Percentiles rank a stretch among this genome's conserved stretches.
These are phyloP conservation scores for Ambrosia trifida DNA, from an alignment of 129 eudicot species.

Conservation along the genomic window DNA sequence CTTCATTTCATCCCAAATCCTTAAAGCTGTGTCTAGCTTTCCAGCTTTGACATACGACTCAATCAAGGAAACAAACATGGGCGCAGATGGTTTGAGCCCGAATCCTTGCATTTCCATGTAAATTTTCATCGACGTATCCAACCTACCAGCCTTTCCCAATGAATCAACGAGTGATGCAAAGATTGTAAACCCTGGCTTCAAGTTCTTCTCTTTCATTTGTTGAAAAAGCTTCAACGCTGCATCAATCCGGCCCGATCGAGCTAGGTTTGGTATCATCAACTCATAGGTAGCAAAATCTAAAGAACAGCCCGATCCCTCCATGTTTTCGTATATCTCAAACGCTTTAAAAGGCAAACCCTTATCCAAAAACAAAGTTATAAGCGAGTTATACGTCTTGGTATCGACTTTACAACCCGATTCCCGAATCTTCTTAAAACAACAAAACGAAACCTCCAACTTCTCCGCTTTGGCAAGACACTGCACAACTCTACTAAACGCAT, in stretches of 20 bases:
- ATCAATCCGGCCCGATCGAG: slow-evolving; percentile 92
- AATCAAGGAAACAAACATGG: slow-evolving; percentile 82
- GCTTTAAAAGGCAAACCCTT: slow-evolving; percentile 96
- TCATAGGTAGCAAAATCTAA: slow-evolving; percentile 84
- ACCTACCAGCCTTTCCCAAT: slow-evolving; percentile 93
- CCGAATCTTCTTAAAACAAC: slow-evolving; percentile 86
- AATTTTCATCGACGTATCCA: slow-evolving; percentile 86
- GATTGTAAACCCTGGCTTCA: slow-evolving; percentile 61
- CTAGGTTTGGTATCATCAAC: slow-evolving; percentile 85
- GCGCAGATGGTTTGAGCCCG: slow-evolving; percentile 84
- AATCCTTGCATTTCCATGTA: slow-evolving; percentile 95
- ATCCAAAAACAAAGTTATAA: slow-evolving; percentile 68
- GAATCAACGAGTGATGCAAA: slow-evolving; percentile 84
- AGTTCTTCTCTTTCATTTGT: slow-evolving; percentile 68
- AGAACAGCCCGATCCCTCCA: slow-evolving; percentile 72
- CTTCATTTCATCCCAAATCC: slow-evolving; percentile 95
- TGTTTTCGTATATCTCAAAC: slow-evolving; percentile 83
- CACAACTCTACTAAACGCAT: slow-evolving; percentile 68
- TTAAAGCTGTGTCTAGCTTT: slow-evolving; percentile 76
- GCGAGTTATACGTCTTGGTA: slow-evolving; percentile 68
- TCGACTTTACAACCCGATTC: slow-evolving; percentile 69
- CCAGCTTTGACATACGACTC: slow-evolving; percentile 93
- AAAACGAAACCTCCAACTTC: slow-evolving; percentile 83
- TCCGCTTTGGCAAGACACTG: slow-evolving; percentile 86
- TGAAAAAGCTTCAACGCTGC: slow-evolving; percentile 87